phyloP scores from a whole-genome alignment of 371 early-diverging fungal genomes.

The Mycotypha africana region DNA sequence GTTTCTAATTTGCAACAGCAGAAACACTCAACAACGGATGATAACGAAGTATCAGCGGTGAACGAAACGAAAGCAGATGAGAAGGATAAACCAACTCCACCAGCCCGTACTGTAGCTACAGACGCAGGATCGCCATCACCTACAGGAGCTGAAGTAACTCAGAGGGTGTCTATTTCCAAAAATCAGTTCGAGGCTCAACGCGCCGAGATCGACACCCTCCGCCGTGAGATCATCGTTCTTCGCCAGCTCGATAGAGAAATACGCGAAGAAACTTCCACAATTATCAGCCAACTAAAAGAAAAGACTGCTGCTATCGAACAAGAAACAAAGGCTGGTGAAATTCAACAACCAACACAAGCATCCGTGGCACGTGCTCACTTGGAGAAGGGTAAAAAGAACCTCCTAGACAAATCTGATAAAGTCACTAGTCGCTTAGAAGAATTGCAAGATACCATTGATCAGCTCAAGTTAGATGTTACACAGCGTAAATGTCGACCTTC shows the following conservation, averaged over 20 bases:
- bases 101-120: no score
- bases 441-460: conserved; percentile 67
- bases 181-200: conserved; percentile 17
- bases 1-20: conserved; percentile 3
- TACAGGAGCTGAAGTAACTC: background rate
- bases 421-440: conserved; percentile 66
- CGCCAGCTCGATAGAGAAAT: conserved; percentile 58
- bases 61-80: background rate
- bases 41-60: conserved; percentile 7
- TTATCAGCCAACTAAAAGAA: conserved; percentile 35
- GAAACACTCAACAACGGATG: background rate
- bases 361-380: conserved; percentile 38
- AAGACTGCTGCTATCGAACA: conserved; percentile 42
- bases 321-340: conserved; percentile 23
- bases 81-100: background rate
- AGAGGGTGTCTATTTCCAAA: conserved; percentile 19
- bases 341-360: conserved; percentile 11
- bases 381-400: conserved; percentile 60
- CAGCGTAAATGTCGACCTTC: conserved; percentile 70
- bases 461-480: conserved; percentile 73
- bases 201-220: conserved; percentile 29
- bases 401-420: conserved; percentile 57
- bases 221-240: conserved; percentile 51
- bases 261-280: conserved; percentile 34
- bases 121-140: background rate